phyloP scores from a whole-genome alignment of 495 filamentous ascomycete genomes.

The Xylaria flabelliformis region DNA sequence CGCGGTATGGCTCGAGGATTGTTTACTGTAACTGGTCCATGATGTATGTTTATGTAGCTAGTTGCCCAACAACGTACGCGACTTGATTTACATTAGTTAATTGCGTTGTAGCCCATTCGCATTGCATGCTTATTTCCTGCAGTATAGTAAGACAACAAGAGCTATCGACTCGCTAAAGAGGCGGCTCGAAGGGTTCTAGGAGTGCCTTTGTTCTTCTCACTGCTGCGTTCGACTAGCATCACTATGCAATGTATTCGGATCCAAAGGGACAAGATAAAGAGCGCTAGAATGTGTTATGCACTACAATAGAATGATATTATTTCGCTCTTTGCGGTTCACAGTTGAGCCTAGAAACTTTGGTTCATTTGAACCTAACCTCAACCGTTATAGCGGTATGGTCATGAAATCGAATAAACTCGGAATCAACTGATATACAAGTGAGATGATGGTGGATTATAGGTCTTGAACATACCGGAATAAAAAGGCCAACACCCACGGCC shows the following conservation, averaged over 20 bases:
- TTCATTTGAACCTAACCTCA: neutral
- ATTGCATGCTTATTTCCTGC: neutral
- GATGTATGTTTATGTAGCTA: neutral
- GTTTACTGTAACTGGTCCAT: constrained; percentile 15
- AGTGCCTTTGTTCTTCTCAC: neutral
- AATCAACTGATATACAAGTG: neutral
- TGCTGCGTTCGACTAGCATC: constrained; percentile 5
- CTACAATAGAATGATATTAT: constrained; percentile 4
- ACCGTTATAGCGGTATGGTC: neutral
- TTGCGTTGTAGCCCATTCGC: neutral
- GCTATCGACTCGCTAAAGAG: neutral
- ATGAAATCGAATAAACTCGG: neutral
- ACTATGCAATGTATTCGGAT: neutral
- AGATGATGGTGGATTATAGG: neutral
- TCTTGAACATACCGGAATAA: neutral
- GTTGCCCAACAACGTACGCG: constrained; percentile 12
- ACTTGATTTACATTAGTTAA: neutral
- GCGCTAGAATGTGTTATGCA: neutral
- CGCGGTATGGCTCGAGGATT: neutral
- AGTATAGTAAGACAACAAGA: neutral
- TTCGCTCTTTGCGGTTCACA: neutral
- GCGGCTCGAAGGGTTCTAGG: neutral
- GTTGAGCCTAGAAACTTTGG: neutral
- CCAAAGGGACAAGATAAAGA: constrained; percentile 13
- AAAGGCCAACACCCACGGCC: neutral